These are phyloP conservation scores for Dinochytrium kinnereticum DNA, from an alignment of 371 early-diverging fungal species.

Conservation along the genomic window DNA sequence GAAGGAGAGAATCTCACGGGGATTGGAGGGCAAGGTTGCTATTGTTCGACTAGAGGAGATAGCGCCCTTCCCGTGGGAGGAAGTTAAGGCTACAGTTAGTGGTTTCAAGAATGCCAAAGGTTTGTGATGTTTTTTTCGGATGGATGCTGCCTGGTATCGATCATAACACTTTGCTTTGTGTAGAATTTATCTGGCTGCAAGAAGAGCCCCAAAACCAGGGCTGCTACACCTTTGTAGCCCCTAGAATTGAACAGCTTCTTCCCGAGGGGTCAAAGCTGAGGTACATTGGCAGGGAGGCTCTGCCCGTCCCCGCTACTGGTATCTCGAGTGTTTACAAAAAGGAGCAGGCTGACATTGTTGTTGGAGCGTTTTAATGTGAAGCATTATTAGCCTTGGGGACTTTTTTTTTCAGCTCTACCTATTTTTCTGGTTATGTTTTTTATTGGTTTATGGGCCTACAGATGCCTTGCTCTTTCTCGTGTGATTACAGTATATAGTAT, in stretches of 20 bases:
- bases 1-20: conserved; percentile 72
- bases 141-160: conserved; percentile 4
- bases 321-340: conserved; percentile 56
- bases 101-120: conserved; percentile 59
- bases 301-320: conserved; percentile 56
- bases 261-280: conserved; percentile 42
- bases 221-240: conserved; percentile 84
- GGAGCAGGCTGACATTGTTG: conserved; percentile 59
- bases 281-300: conserved; percentile 44
- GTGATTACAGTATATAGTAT: too few species aligned
- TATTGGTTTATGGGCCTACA: too few species aligned
- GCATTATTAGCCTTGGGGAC: too few species aligned
- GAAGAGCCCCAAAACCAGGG: conserved; percentile 97
- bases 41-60: conserved; percentile 91
- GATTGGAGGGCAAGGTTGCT: conserved; percentile 73
- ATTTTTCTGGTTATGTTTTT: too few species aligned
- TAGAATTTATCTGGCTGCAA: conserved; percentile 88
- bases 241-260: conserved; percentile 77
- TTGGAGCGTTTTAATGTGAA: too few species aligned
- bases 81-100: conserved; percentile 66
- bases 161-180: conserved; percentile 16
- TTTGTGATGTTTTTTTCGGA: conserved; percentile 13
- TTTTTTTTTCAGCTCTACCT: too few species aligned
- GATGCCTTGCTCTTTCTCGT: too few species aligned
- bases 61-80: conserved; percentile 87